Base-by-base conservation (phyloP, 2,329 filamentous ascomycete genomes). In the Aspergillus aculeatinus region DNA sequence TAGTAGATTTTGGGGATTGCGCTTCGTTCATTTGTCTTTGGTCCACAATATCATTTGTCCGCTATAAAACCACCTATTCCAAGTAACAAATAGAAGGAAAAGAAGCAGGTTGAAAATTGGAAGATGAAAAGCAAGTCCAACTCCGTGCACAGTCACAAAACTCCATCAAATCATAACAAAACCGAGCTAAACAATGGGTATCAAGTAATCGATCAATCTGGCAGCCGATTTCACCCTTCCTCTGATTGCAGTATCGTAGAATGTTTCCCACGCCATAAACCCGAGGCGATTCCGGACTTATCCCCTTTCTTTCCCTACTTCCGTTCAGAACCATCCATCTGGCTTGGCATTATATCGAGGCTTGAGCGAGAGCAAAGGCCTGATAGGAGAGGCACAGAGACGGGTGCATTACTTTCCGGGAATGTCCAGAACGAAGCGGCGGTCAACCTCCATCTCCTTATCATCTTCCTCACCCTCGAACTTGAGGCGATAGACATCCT, bases 391-490 rank as follows among this genome's bases (percentile, higher is more conserved):
- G 33, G 14, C 1, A 16, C 5, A 19, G 31, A 35, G 48, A 51
- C 58, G 25, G 14, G 48, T 14, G 42, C 21, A 23, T 67, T 59
- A 80, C 67, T 79, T 81, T 49, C 78, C 78, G 48, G 86, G 80
- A 67, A 90, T 89, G 69, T 94, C 90, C 54, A 94, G 83, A 9
- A 94, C 90, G 71, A 90, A 90, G 53, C 90, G 83, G 60, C 89
- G 80, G 67, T 90, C 89, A 25, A 94, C 90, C 65, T 89, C 85
- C 75, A 91, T 89, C 72, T 90, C 84, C 64, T 87, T 91, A 67
- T 87, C 88, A 63, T 83, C 79, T 71, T 91, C 89, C 68, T 92
- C 89, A 14, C 90, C 90, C 71, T 94, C 91, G 68, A 94, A 94
- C 63, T 90, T 87, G 64, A 94, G 79, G 59, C 76, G 72, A 63